Evolutionary conservation across 1,284 basidiomycete species (phyloP).

Genomic region (Trichosporon faecale): DNA sequence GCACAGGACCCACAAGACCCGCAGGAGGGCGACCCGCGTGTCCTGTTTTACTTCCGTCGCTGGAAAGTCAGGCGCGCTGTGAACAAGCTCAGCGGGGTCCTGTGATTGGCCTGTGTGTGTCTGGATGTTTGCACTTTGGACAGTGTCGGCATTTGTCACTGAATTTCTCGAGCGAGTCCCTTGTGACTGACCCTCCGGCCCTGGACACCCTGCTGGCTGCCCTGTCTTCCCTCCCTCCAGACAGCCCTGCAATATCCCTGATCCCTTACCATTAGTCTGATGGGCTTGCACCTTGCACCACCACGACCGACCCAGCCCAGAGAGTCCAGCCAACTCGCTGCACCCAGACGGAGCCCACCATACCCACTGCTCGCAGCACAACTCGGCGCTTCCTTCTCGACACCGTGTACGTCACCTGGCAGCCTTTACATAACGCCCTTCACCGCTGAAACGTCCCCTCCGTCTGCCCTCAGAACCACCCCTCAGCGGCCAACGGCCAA

Average conservation of each 20-base stretch:
- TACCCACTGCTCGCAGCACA: neutral
- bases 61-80: slow-evolving; percentile 8
- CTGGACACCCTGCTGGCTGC: neutral
- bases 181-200: neutral
- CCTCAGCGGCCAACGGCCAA: no score
- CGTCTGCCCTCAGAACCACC: neutral
- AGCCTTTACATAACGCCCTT: neutral
- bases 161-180: neutral
- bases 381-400: neutral
- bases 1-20: neutral
- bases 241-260: neutral
- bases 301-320: neutral
- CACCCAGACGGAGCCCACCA: no score
- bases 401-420: neutral
- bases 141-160: neutral
- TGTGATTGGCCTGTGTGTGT: neutral
- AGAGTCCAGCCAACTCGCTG: neutral
- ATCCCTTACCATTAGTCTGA: neutral
- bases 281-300: neutral
- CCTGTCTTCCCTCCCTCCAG: neutral
- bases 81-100: neutral
- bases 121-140: neutral
- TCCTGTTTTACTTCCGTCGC: slow-evolving; percentile 6
- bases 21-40: neutral
- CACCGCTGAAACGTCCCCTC: neutral